phyloP scores from a whole-genome alignment of 768 basidiomycete species.

The Agaricus blazei region DNA sequence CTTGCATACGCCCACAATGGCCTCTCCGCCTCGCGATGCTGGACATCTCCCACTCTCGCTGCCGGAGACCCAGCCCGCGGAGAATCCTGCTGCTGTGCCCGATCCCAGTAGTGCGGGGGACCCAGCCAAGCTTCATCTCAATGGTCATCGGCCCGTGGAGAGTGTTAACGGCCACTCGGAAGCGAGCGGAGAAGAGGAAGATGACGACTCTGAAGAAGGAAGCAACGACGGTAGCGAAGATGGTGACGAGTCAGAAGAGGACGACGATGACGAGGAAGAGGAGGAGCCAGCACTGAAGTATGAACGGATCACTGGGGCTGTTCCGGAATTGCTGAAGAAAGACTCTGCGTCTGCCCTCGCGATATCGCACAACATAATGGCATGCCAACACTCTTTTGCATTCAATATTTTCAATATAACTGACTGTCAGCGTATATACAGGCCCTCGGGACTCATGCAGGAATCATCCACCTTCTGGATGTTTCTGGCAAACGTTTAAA shows the following conservation, averaged over 20 bases:
- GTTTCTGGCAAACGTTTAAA: slow-evolving; percentile 77
- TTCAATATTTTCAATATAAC: not conserved
- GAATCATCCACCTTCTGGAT: slow-evolving; percentile 86
- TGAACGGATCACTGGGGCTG: slow-evolving; percentile 66
- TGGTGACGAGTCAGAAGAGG: slow-evolving; percentile 47
- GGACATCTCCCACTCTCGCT: not conserved
- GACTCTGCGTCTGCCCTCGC: slow-evolving; percentile 85
- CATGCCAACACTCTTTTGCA: slow-evolving; percentile 19
- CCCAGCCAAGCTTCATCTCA: not conserved
- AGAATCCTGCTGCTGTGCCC: not conserved
- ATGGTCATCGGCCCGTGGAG: not conserved
- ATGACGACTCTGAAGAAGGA: slow-evolving; percentile 21
- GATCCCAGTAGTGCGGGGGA: not conserved
- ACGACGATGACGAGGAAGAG: slow-evolving; percentile 70
- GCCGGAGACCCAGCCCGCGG: not conserved
- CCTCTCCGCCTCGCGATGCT: not conserved
- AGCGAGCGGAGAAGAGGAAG: slow-evolving; percentile 20
- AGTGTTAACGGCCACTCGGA: not conserved
- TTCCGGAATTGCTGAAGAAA: slow-evolving; percentile 78
- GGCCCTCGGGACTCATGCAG: slow-evolving; percentile 90
- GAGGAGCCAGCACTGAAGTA: slow-evolving; percentile 94
- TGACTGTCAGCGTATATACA: slow-evolving; percentile 25
- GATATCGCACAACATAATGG: slow-evolving; percentile 70
- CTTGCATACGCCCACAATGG: not conserved
- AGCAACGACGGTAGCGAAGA: slow-evolving; percentile 30